phyloP scores from a whole-genome alignment of 2,329 filamentous ascomycete genomes.

The Cladorrhinum sp. region DNA sequence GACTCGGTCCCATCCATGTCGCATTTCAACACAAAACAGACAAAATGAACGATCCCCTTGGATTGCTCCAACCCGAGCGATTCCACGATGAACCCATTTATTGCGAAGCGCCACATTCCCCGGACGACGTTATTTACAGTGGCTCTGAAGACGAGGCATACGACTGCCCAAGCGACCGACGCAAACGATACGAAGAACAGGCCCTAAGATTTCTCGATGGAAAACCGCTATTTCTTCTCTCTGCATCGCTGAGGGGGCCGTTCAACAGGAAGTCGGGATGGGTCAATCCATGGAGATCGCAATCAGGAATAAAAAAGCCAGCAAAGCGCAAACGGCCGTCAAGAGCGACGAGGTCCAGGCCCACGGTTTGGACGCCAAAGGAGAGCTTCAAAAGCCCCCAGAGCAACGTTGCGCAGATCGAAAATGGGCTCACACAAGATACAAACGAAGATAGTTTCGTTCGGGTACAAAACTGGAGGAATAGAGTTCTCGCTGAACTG shows the following conservation, averaged over 20 bases:
- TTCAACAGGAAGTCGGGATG: slow-evolving; percentile 52
- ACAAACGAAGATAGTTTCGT: not conserved
- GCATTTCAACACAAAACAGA: slow-evolving; percentile 8
- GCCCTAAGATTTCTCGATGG: slow-evolving; percentile 59
- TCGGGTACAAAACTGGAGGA: not conserved
- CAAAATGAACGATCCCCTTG: slow-evolving; percentile 32
- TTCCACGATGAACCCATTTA: slow-evolving; percentile 43
- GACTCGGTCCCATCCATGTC: not conserved
- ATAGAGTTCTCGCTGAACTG: not conserved
- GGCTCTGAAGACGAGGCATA: slow-evolving; percentile 59
- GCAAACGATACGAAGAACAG: slow-evolving; percentile 56
- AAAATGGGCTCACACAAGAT: not conserved
- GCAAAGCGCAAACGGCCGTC: not conserved
- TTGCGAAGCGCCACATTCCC: slow-evolving; percentile 40
- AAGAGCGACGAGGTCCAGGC: not conserved
- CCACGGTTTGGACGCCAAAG: not conserved
- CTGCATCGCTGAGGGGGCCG: slow-evolving; percentile 60
- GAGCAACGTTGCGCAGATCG: not conserved
- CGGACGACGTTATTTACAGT: slow-evolving; percentile 48
- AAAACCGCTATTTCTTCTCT: slow-evolving; percentile 53
- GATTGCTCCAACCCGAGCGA: slow-evolving; percentile 21
- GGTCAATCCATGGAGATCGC: slow-evolving; percentile 56
- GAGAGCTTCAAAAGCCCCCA: not conserved
- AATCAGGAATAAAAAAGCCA: slow-evolving; percentile 2
- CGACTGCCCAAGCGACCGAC: slow-evolving; percentile 43